These are phyloP conservation scores for Cutaneotrichosporon sp. DNA, from an alignment of 1,284 basidiomycete genomes.

Conservation along the genomic window DNA sequence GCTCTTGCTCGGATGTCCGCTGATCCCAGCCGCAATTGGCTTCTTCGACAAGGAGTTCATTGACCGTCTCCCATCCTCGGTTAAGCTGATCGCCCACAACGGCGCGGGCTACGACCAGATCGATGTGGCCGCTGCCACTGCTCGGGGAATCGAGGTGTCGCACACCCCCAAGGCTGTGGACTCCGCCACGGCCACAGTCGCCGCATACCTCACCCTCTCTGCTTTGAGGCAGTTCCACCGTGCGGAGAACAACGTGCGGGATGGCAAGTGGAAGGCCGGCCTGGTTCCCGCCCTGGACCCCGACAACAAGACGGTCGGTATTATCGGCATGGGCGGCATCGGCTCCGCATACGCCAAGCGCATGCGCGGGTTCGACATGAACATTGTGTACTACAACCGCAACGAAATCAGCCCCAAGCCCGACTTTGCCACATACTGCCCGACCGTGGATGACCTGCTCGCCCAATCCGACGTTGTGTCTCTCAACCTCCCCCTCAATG, in stretches of 20 bases:
- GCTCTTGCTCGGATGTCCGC: constrained; percentile 11
- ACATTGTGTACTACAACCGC: constrained; percentile 75
- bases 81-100: constrained; percentile 85
- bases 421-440: constrained; percentile 68
- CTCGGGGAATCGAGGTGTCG: constrained; percentile 72
- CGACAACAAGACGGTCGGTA: constrained; percentile 70
- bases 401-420: constrained; percentile 57
- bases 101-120: constrained; percentile 90
- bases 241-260: constrained; percentile 63
- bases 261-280: constrained; percentile 56
- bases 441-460: constrained; percentile 65
- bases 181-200: constrained; percentile 85
- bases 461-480: constrained; percentile 68
- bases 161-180: constrained; percentile 89
- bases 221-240: constrained; percentile 71
- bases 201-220: constrained; percentile 75
- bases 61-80: constrained; percentile 58
- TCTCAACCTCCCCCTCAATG: constrained; percentile 53
- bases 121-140: constrained; percentile 68
- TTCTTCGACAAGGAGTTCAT: constrained; percentile 75
- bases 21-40: constrained; percentile 54
- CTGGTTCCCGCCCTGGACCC: constrained; percentile 65
- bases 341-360: constrained; percentile 53
- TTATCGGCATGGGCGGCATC: constrained; percentile 87
- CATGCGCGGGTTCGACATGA: constrained; percentile 59